Evolutionary conservation across 495 filamentous ascomycete species (phyloP).

Genomic region (Penicillium coffeae): DNA sequence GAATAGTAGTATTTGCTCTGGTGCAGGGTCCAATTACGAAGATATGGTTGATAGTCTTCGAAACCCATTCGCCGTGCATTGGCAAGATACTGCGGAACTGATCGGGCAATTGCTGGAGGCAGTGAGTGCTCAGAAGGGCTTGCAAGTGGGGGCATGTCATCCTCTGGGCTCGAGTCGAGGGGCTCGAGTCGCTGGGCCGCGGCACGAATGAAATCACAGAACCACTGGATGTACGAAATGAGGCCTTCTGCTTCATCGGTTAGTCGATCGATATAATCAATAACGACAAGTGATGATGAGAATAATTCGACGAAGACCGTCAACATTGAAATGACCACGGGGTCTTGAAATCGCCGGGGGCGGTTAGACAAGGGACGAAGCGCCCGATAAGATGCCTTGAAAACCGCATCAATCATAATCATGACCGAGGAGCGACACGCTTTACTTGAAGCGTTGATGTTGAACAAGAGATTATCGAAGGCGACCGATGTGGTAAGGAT

Average conservation of each 20-base stretch:
- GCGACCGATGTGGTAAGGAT: conserved; percentile 45
- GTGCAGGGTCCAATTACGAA: conserved; percentile 37
- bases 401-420: conserved; percentile 40
- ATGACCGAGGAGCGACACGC: conserved; percentile 41
- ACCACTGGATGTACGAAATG: conserved; percentile 26
- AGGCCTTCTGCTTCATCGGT: conserved; percentile 17
- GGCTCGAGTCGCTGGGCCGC: conserved; percentile 15
- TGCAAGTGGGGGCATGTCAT: conserved; percentile 1
- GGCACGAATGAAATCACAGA: conserved; percentile 30
- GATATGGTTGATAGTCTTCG: conserved; percentile 36
- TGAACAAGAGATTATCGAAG: conserved; percentile 45
- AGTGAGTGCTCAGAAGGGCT: background rate
- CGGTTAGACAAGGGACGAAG: conserved; percentile 28
- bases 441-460: conserved; percentile 44
- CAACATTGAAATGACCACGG: conserved; percentile 37
- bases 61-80: conserved; percentile 25
- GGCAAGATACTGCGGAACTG: conserved; percentile 19
- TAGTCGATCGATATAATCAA: conserved; percentile 51
- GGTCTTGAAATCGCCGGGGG: conserved; percentile 32
- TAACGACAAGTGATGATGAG: conserved; percentile 40
- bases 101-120: background rate
- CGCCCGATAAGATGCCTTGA: conserved; percentile 38
- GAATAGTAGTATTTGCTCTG: conserved; percentile 41
- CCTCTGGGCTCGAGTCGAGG: background rate
- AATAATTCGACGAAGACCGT: conserved; percentile 43